Evolutionary conservation across 2,329 filamentous ascomycete genomes (phyloP).

Genomic region (Paramyrothecium roridum): DNA sequence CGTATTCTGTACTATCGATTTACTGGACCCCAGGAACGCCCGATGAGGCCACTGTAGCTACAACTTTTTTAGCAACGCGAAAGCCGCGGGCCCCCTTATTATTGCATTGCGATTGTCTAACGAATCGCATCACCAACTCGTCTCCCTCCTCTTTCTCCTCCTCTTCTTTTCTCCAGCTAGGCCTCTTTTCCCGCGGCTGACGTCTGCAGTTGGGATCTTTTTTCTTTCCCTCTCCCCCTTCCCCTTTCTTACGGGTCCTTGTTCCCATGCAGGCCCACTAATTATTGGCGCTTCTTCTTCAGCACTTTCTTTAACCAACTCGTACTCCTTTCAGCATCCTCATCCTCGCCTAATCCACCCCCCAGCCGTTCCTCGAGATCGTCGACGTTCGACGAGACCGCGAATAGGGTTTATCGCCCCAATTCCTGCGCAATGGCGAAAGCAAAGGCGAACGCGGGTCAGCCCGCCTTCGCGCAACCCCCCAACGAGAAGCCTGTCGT

Average conservation of each 20-base stretch:
- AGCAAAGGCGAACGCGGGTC: conserved; percentile 28
- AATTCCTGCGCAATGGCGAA: conserved; percentile 26
- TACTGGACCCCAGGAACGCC: conserved; percentile 2
- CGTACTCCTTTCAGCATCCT: conserved; percentile 3
- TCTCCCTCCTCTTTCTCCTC: conserved; percentile 13
- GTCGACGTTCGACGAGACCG: neutral
- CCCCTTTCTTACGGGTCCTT: neutral
- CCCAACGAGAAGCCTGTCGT: conserved; percentile 11
- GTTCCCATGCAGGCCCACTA: conserved; percentile 6
- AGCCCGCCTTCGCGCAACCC: conserved; percentile 17
- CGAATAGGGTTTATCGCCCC: neutral
- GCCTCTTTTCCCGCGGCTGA: conserved; percentile 7
- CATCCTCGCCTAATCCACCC: conserved; percentile 3
- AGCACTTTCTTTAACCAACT: conserved; percentile 14
- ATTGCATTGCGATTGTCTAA: conserved; percentile 9
- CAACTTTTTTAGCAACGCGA: conserved; percentile 20
- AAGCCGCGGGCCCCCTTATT: conserved; percentile 10
- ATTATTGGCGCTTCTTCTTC: conserved; percentile 10
- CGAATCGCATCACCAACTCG: conserved; percentile 6
- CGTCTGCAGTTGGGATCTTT: neutral
- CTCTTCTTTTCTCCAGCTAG: conserved; percentile 11
- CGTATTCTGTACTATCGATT: neutral
- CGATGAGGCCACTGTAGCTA: conserved; percentile 37
- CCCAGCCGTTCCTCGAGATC: conserved; percentile 5
- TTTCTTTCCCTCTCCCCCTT: conserved; percentile 2